phyloP scores from a whole-genome alignment of 169 alveolate genomes.

The Plasmodium chabaudi region DNA sequence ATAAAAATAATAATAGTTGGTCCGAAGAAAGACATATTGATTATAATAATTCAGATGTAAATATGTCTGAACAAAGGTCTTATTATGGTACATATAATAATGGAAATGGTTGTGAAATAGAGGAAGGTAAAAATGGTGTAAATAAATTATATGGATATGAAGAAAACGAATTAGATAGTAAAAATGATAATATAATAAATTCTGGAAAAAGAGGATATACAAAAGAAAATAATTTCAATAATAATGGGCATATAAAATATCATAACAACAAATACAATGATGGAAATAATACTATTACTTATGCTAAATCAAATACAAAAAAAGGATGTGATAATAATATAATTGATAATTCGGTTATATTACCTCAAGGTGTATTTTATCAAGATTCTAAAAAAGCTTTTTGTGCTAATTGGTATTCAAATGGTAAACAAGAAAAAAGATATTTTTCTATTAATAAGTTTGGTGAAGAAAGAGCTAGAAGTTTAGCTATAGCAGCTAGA shows the following conservation, averaged over 20 bases:
- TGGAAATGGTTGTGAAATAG: neutral
- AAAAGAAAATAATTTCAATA: neutral
- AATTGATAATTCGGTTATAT: conserved; percentile 32
- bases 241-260: neutral
- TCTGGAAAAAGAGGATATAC: neutral
- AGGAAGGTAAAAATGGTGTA: neutral
- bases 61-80: too few relatives aligned
- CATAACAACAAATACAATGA: conserved; percentile 8
- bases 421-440: conserved; percentile 86
- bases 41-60: too few relatives aligned
- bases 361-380: conserved; percentile 75
- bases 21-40: too few relatives aligned
- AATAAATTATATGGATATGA: too few relatives aligned
- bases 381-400: conserved; percentile 77
- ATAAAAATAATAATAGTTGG: too few relatives aligned
- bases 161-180: too few relatives aligned
- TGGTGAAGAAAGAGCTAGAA: conserved; percentile 86
- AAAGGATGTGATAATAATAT: conserved; percentile 18
- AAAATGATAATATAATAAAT: neutral
- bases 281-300: conserved; percentile 4
- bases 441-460: conserved; percentile 86
- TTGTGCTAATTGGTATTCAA: conserved; percentile 87
- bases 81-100: too few relatives aligned
- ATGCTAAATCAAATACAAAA: conserved; percentile 54
- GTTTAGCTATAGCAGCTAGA: conserved; percentile 86